Evolutionary conservation across 1,139 yeast species (phyloP).

Genomic region (Wickerhamomyces sp.): DNA sequence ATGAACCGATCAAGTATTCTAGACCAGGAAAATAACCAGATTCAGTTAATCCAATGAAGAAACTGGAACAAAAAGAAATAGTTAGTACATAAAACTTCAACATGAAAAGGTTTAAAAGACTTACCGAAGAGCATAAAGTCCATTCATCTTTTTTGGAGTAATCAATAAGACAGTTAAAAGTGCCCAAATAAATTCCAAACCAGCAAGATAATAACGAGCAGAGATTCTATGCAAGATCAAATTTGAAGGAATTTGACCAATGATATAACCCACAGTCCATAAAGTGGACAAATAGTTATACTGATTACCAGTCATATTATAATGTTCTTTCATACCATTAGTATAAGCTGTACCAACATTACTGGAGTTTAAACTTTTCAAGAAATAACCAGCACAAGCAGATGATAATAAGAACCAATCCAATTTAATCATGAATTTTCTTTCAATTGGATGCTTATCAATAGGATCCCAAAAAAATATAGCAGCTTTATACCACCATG

Average conservation of each 20-base stretch:
- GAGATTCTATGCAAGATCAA: constrained; percentile 47
- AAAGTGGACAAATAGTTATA: constrained; percentile 46
- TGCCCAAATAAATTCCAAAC: constrained; percentile 55
- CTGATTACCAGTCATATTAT: constrained; percentile 47
- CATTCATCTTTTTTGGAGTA: constrained; percentile 36
- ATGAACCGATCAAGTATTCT: constrained; percentile 37
- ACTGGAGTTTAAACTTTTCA: constrained; percentile 39
- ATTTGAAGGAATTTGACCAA: constrained; percentile 57
- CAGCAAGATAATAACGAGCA: constrained; percentile 50
- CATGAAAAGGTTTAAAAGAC: too few relatives aligned
- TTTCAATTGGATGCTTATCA: constrained; percentile 43
- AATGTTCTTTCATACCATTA: constrained; percentile 57
- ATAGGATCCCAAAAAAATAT: constrained; percentile 34
- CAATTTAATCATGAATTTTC: constrained; percentile 35
- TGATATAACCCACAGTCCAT: constrained; percentile 55
- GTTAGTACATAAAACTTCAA: too few relatives aligned
- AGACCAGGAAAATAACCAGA: constrained; percentile 58
- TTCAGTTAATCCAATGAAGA: constrained; percentile 54
- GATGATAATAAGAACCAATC: constrained; percentile 42
- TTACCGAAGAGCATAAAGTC: constrained; percentile 38
- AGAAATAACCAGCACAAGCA: constrained; percentile 40
- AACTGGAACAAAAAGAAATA: constrained; percentile 35
- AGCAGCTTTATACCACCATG: constrained; percentile 19
- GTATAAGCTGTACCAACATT: constrained; percentile 51
- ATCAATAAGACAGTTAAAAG: constrained; percentile 47